Evolutionary conservation across 129 eudicot species (phyloP).

Genomic region (Escallonia rubra): DNA sequence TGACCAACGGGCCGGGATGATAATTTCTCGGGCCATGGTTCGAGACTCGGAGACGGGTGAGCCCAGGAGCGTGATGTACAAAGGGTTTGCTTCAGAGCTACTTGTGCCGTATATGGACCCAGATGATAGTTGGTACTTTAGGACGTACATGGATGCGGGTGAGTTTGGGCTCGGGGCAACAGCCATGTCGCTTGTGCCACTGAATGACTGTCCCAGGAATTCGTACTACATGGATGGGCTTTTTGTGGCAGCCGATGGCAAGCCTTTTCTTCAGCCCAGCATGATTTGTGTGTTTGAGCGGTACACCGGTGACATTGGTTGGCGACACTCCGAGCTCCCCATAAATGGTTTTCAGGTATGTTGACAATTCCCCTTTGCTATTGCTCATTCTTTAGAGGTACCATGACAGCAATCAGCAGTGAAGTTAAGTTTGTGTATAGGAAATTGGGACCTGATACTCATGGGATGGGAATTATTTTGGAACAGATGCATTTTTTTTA

Average conservation of each 20-base stretch:
- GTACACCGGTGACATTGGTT: slow-evolving; percentile 47
- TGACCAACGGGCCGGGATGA: slow-evolving; percentile 50
- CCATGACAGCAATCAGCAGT: too few relatives aligned
- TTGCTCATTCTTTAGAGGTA: too few relatives aligned
- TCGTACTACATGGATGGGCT: slow-evolving; percentile 52
- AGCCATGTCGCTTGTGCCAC: slow-evolving; percentile 46
- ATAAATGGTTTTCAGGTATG: slow-evolving; percentile 27
- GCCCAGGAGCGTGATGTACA: slow-evolving; percentile 50
- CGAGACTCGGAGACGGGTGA: slow-evolving; percentile 32
- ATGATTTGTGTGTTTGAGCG: slow-evolving; percentile 55
- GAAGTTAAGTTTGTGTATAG: too few relatives aligned
- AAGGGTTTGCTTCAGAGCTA: slow-evolving; percentile 48
- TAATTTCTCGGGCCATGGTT: slow-evolving; percentile 40
- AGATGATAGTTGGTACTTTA: slow-evolving; percentile 49
- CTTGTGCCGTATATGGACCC: slow-evolving; percentile 67
- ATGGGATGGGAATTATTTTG: too few relatives aligned
- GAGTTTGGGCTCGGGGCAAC: slow-evolving; percentile 52
- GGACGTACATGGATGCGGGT: slow-evolving; percentile 56
- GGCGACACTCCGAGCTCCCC: slow-evolving; percentile 52
- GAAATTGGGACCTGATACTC: too few relatives aligned
- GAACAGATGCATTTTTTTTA: too few relatives aligned
- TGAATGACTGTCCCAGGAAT: slow-evolving; percentile 48
- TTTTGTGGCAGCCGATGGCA: slow-evolving; percentile 34
- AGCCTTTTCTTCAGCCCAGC: slow-evolving; percentile 30
- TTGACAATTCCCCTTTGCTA: too few relatives aligned